Percentiles rank a stretch among this genome's conserved stretches.
Evolutionary conservation across 2,329 filamentous ascomycete species (phyloP).

Genomic region (Apiospora rasikravindrae): DNA sequence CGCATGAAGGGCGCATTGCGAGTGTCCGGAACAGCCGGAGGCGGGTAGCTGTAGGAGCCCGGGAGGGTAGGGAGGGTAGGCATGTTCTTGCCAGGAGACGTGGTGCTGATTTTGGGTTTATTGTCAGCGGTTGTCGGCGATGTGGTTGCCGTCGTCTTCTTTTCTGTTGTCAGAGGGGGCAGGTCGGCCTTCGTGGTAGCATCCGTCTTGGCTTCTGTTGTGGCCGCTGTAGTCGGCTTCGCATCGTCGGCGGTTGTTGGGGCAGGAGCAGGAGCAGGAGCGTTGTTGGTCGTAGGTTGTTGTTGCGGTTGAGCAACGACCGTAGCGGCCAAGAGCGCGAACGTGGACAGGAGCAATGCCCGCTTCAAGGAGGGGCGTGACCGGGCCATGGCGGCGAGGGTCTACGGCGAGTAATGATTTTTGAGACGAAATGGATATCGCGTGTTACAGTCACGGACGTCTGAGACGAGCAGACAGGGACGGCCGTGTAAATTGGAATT

Average conservation of each 20-base stretch:
- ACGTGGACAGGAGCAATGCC: slow-evolving; percentile 24
- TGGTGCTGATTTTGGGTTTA: slow-evolving; percentile 14
- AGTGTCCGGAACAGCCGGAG: slow-evolving; percentile 81
- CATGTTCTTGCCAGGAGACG: slow-evolving; percentile 35
- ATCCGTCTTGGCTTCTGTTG: slow-evolving; percentile 23
- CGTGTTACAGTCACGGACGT: neutral
- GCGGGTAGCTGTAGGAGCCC: slow-evolving; percentile 67
- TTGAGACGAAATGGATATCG: slow-evolving; percentile 2
- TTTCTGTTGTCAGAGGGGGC: slow-evolving; percentile 10
- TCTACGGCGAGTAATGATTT: neutral
- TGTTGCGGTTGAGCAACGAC: slow-evolving; percentile 25
- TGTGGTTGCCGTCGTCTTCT: slow-evolving; percentile 5
- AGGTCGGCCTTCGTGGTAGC: slow-evolving; percentile 11
- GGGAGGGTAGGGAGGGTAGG: slow-evolving; percentile 52
- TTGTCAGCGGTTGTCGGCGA: slow-evolving; percentile 20
- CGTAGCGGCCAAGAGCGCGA: slow-evolving; percentile 25
- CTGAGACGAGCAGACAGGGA: neutral
- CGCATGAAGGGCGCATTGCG: slow-evolving; percentile 90
- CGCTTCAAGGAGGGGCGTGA: slow-evolving; percentile 23
- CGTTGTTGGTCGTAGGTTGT: slow-evolving; percentile 23
- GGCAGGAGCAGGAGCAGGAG: slow-evolving; percentile 22
- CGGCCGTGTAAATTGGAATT: neutral
- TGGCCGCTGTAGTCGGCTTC: slow-evolving; percentile 23
- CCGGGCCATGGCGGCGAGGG: neutral
- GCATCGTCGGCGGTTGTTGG: slow-evolving; percentile 20